phyloP scores from a whole-genome alignment of 805 yeast genomes.

The Starmerella stellata region DNA sequence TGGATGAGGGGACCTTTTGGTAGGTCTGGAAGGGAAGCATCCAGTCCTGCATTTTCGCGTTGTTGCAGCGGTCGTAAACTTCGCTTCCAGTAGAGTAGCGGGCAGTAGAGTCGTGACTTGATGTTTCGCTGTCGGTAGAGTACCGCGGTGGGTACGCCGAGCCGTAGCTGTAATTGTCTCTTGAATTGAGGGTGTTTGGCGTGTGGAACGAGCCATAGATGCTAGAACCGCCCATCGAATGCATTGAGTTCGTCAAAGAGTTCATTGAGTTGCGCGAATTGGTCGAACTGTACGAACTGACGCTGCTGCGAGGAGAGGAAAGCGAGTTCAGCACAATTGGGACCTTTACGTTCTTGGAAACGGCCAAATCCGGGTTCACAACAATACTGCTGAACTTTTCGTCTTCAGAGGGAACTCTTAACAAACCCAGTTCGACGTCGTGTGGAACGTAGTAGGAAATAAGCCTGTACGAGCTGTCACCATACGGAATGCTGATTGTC shows the following conservation, averaged over 20 bases:
- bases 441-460: constrained; percentile 62
- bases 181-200: too few relatives aligned
- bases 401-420: constrained; percentile 41
- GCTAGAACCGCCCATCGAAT: neutral
- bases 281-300: neutral
- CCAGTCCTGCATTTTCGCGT: too few relatives aligned
- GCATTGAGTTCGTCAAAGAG: neutral
- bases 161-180: neutral
- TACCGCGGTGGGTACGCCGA: neutral
- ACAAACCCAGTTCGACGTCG: constrained; percentile 44
- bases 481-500: constrained; percentile 38
- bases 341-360: constrained; percentile 5
- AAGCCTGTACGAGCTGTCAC: constrained; percentile 33
- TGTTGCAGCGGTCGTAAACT: too few relatives aligned
- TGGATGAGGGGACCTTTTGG: too few relatives aligned
- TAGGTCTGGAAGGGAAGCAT: neutral
- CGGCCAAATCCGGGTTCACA: constrained; percentile 24
- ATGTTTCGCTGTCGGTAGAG: neutral
- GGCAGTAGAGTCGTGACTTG: neutral
- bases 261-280: neutral
- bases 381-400: constrained; percentile 32
- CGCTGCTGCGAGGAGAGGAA: neutral
- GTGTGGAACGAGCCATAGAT: neutral
- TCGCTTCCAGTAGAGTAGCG: neutral
- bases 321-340: neutral